A percentile compares a stretch with the other conserved stretches of the same genome.
These are phyloP conservation scores for Diaporthe capsici DNA, from an alignment of 2,329 filamentous ascomycete species.

Conservation along the genomic window DNA sequence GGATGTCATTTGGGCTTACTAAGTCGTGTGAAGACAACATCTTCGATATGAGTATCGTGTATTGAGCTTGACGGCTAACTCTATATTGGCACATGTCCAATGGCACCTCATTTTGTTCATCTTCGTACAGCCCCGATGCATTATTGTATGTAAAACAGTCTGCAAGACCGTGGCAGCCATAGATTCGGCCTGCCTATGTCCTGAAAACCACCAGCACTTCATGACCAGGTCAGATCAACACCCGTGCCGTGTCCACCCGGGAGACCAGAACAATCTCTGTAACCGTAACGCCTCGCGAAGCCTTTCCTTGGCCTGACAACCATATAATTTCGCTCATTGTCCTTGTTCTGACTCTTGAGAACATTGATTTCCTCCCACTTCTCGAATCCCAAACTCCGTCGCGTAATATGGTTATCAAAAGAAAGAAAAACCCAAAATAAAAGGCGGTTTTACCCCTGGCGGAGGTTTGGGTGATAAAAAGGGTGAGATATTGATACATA, in stretches of 20 bases:
- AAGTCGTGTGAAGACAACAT: neutral
- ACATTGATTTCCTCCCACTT: conserved; percentile 24
- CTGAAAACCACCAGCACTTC: neutral
- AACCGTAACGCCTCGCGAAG: conserved; percentile 24
- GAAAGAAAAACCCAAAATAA: neutral
- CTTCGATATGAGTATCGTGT: neutral
- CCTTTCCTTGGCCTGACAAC: conserved; percentile 1
- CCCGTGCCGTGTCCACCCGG: neutral
- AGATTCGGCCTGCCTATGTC: neutral
- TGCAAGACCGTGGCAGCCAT: neutral
- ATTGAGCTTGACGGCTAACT: conserved; percentile 14
- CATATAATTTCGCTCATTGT: neutral
- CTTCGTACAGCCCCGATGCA: neutral
- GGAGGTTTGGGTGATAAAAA: no score
- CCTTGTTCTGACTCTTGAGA: conserved; percentile 10
- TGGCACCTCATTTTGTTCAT: neutral
- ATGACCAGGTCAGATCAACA: neutral
- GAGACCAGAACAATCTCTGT: neutral
- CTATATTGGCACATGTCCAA: neutral
- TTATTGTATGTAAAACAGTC: neutral
- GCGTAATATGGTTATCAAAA: conserved; percentile 16
- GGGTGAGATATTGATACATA: conserved; percentile 7
- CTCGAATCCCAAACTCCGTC: conserved; percentile 30
- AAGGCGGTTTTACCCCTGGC: neutral
- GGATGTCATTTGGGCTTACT: neutral